Conservation (phyloP, 768 basidiomycete genomes). For the Kwoniella newhampshirensis region DNA sequence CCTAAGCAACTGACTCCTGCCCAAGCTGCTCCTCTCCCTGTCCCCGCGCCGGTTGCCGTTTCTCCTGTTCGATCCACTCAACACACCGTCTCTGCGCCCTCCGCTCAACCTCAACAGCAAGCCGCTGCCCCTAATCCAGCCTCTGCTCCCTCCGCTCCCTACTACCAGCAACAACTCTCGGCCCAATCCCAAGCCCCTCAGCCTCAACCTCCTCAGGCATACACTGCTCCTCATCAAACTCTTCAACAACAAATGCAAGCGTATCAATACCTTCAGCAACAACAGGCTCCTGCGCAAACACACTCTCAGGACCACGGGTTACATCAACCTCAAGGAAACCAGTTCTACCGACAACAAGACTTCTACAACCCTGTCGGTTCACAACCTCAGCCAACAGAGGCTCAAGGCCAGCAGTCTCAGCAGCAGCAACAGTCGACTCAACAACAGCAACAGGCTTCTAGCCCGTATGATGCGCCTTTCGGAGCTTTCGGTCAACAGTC, state of each 20-base stretch:
- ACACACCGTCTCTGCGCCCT: slow-evolving; percentile 19
- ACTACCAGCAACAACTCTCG: slow-evolving; percentile 21
- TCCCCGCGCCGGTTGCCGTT: slow-evolving; percentile 25
- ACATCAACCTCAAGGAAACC: slow-evolving; percentile 32
- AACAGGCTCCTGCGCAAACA: slow-evolving; percentile 35
- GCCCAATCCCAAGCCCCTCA: slow-evolving; percentile 23
- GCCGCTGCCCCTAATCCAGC: slow-evolving; percentile 12
- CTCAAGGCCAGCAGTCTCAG: slow-evolving; percentile 29
- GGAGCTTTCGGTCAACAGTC: slow-evolving; percentile 42
- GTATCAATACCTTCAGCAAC: slow-evolving; percentile 35
- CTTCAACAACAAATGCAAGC: slow-evolving; percentile 44
- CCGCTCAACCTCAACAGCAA: slow-evolving; percentile 13
- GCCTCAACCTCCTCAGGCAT: slow-evolving; percentile 28
- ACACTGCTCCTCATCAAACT: slow-evolving; percentile 40
- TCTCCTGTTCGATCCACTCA: slow-evolving; percentile 34
- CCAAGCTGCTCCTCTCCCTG: slow-evolving; percentile 26
- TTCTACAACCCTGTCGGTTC: slow-evolving; percentile 38
- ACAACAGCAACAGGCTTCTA: slow-evolving; percentile 21
- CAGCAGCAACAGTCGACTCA: slow-evolving; percentile 24
- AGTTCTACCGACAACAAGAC: slow-evolving; percentile 40
- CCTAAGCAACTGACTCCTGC: slow-evolving; percentile 32
- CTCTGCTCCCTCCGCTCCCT: slow-evolving; percentile 10
- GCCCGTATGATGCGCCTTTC: slow-evolving; percentile 38
- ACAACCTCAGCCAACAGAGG: slow-evolving; percentile 29
- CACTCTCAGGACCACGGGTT: slow-evolving; percentile 36